Conservation (phyloP, 1,284 basidiomycete species). For the Cerrena zonata region DNA sequence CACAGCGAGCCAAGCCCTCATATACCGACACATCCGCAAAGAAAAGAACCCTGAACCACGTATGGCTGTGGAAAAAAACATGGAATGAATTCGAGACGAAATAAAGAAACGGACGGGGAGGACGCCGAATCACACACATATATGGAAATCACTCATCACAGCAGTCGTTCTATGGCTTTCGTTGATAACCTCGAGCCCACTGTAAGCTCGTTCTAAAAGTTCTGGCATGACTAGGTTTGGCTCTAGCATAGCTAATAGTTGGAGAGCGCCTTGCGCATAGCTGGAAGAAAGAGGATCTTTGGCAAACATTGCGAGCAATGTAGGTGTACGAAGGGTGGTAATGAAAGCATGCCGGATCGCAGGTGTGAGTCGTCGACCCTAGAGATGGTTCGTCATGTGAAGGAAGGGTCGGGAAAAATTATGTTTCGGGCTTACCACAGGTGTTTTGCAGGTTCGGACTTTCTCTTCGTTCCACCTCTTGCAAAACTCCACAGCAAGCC, state of each 20-base stretch:
- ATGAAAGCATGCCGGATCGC: constrained; percentile 83
- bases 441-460: constrained; percentile 74
- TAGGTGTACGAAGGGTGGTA: constrained; percentile 76
- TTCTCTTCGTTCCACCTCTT: constrained; percentile 84
- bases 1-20: not conserved
- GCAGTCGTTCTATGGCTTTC: constrained; percentile 92
- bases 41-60: too few relatives aligned
- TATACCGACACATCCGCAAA: not conserved
- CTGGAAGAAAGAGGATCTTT: constrained; percentile 71
- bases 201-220: constrained; percentile 85
- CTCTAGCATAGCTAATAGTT: constrained; percentile 75
- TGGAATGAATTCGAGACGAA: too few relatives aligned
- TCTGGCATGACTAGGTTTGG: constrained; percentile 88
- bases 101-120: too few relatives aligned
- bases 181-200: constrained; percentile 87
- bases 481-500: constrained; percentile 75
- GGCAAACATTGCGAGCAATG: constrained; percentile 91
- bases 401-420: not conserved
- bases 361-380: constrained; percentile 76
- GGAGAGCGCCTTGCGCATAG: constrained; percentile 67
- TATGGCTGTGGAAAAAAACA: too few relatives aligned
- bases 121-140: not conserved
- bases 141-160: constrained; percentile 51
- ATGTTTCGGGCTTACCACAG: constrained; percentile 53
- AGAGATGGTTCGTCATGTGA: not conserved